Percentiles rank a stretch among this genome's conserved stretches.
These are phyloP conservation scores for Hura crepitans DNA, from an alignment of 441 rosid species.

Conservation along the genomic window DNA sequence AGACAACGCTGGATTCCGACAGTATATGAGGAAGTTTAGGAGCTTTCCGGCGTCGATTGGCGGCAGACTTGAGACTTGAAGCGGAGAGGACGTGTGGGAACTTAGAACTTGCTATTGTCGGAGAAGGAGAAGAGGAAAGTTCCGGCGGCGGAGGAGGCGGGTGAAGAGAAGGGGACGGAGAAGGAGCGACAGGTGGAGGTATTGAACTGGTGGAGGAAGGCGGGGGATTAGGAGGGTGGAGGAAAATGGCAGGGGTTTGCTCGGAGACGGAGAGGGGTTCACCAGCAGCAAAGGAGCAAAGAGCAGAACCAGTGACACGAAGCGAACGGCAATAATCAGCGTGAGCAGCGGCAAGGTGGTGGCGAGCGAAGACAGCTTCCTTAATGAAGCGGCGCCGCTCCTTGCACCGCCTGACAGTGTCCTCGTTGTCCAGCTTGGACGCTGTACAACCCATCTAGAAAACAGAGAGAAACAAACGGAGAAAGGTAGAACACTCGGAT, in stretches of 20 bases:
- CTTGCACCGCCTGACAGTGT: conserved; percentile 80
- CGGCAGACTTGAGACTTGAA: conserved; percentile 42
- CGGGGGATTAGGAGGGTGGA: conserved; percentile 35
- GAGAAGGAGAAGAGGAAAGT: conserved; percentile 37
- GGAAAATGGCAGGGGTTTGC: conserved; percentile 74
- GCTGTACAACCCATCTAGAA: conserved; percentile 75
- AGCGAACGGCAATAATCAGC: conserved; percentile 86
- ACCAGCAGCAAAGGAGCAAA: conserved; percentile 64
- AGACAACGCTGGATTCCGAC: conserved; percentile 69
- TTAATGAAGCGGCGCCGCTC: conserved; percentile 94
- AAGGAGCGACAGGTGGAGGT: conserved; percentile 39
- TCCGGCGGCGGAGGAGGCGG: conserved; percentile 42
- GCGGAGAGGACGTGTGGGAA: conserved; percentile 81
- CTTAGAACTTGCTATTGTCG: conserved; percentile 48
- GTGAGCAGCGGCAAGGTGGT: conserved; percentile 80
- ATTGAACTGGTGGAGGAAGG: conserved; percentile 14
- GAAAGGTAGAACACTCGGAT: neutral
- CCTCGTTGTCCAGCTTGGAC: conserved; percentile 87
- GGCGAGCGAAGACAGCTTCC: conserved; percentile 78
- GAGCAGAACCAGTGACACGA: conserved; percentile 76
- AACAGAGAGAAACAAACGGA: neutral
- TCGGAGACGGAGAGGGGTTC: conserved; percentile 71
- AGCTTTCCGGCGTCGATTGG: conserved; percentile 48
- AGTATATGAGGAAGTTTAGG: conserved; percentile 81
- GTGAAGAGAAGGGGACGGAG: conserved; percentile 45